Conservation (phyloP, 208 protist species). For the Trypanosoma caninum region DNA sequence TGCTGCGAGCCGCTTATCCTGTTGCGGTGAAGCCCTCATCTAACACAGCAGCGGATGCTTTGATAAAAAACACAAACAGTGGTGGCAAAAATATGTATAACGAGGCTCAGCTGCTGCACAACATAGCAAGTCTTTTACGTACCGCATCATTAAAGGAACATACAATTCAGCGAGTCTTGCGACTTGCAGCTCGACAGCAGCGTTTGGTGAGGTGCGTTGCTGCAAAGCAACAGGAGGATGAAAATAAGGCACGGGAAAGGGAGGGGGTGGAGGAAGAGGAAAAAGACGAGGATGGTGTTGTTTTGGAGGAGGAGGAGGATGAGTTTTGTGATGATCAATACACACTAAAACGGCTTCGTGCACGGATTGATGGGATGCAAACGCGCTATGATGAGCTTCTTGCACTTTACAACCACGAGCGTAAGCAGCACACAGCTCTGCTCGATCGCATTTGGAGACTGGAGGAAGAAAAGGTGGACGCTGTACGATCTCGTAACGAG, state of each 20-base stretch:
- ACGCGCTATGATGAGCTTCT: slow-evolving; percentile 33
- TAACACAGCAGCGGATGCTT: background rate
- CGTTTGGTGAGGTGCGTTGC: background rate
- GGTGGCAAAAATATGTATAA: background rate
- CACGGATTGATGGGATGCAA: slow-evolving; percentile 43
- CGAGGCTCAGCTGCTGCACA: slow-evolving; percentile 27
- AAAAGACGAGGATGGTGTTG: slow-evolving; percentile 23
- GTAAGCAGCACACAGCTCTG: slow-evolving; percentile 42
- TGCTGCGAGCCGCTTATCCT: background rate
- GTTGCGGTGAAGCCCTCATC: background rate
- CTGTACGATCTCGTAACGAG: slow-evolving; percentile 20
- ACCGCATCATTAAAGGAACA: slow-evolving; percentile 53
- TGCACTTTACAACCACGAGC: slow-evolving; percentile 54
- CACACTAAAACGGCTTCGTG: slow-evolving; percentile 22
- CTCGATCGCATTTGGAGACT: slow-evolving; percentile 71
- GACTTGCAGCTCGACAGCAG: slow-evolving; percentile 33
- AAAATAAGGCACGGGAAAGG: background rate
- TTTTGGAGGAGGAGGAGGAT: slow-evolving; percentile 20
- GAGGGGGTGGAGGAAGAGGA: background rate
- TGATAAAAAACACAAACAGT: background rate
- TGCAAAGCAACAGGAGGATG: background rate
- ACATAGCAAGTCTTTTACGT: slow-evolving; percentile 46
- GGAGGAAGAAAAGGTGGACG: slow-evolving; percentile 51
- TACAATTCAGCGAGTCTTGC: slow-evolving; percentile 51
- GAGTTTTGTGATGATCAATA: slow-evolving; percentile 12